Evolutionary conservation across 352 stramenopile genomes (phyloP).

Genomic region (Globisporangium camurandrum): DNA sequence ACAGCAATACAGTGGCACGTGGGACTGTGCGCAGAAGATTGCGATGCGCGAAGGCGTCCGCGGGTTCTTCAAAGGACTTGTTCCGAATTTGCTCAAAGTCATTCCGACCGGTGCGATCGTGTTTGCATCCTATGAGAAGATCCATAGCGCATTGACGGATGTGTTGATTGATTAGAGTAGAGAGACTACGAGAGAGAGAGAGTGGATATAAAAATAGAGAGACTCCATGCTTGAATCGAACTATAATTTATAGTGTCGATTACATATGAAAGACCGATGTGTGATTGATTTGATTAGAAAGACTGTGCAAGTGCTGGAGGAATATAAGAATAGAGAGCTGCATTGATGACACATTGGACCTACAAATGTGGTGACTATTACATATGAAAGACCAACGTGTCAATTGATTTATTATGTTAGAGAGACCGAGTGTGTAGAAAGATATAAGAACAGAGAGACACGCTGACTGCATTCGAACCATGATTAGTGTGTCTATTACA

Average conservation of each 20-base stretch:
- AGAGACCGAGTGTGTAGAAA: no score
- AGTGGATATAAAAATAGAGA: neutral
- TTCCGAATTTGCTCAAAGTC: conserved; percentile 94
- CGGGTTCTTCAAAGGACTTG: conserved; percentile 94
- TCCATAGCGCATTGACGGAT: conserved; percentile 44
- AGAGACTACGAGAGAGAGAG: neutral
- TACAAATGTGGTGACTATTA: no score
- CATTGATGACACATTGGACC: no score
- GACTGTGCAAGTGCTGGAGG: conserved; percentile 14
- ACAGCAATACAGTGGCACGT: conserved; percentile 87
- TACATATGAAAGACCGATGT: no score
- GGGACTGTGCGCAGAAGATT: conserved; percentile 88
- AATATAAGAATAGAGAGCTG: no score
- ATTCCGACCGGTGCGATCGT: conserved; percentile 95
- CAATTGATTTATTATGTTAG: no score
- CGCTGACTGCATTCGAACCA: neutral
- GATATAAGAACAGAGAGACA: no score
- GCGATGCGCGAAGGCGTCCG: conserved; percentile 85
- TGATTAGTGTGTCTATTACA: conserved; percentile 64
- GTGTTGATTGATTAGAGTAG: neutral
- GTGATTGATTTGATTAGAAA: no score
- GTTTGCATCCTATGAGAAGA: conserved; percentile 83
- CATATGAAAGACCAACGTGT: no score
- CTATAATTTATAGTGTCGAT: no score
- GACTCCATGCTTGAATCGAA: no score